These are phyloP conservation scores for Vaccinium macrocarpon DNA, from an alignment of 148 eudicot species.

Conservation along the genomic window DNA sequence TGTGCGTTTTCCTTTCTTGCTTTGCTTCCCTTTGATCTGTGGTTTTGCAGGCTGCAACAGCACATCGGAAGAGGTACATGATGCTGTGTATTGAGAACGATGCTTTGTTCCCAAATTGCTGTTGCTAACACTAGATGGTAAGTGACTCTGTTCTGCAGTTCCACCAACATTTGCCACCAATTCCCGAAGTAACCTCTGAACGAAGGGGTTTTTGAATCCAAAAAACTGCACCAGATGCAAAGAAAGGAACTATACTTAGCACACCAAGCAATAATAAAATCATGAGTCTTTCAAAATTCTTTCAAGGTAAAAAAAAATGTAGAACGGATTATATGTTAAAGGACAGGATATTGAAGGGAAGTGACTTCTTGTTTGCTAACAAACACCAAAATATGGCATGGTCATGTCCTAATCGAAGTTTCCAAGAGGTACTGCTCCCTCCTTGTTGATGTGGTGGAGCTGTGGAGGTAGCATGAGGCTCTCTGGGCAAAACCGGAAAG, in stretches of 20 bases:
- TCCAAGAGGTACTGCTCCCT: constrained; percentile 4
- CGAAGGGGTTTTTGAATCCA: constrained; percentile 84
- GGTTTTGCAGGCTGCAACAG: constrained; percentile 33
- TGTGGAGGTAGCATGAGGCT: too few species aligned
- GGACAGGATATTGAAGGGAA: constrained; percentile 8
- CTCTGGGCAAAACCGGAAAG: too few species aligned
- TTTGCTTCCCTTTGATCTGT: constrained; percentile 57
- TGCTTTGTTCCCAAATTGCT: constrained; percentile 37
- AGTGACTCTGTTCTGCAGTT: constrained; percentile 43
- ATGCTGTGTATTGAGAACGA: constrained; percentile 21
- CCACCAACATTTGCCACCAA: constrained; percentile 57
- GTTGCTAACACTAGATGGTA: constrained; percentile 21
- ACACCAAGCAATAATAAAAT: neutral
- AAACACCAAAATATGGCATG: neutral
- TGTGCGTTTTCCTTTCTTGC: constrained; percentile 35
- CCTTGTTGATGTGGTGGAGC: neutral
- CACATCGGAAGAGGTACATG: constrained; percentile 38
- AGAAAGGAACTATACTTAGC: constrained; percentile 17
- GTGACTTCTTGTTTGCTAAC: neutral
- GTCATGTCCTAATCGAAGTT: neutral
- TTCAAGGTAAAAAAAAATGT: neutral
- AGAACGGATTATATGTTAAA: neutral
- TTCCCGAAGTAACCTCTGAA: constrained; percentile 86
- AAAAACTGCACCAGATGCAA: constrained; percentile 63
- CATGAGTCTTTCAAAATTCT: neutral